Evolutionary conservation across 2,329 filamentous ascomycete species (phyloP).

Genomic region (Talaromyces sp.): DNA sequence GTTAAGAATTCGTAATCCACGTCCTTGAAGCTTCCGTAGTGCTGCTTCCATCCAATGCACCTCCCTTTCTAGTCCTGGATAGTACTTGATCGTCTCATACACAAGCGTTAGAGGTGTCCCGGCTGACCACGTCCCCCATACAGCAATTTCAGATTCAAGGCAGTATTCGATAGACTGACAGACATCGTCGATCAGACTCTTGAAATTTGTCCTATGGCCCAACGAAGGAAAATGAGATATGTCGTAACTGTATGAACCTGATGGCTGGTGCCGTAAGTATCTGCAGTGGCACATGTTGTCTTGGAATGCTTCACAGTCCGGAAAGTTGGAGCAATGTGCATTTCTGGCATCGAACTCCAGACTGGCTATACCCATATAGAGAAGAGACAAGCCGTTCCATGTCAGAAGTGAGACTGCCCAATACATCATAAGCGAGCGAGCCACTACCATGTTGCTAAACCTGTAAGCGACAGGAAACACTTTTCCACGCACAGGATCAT

Average conservation of each 20-base stretch:
- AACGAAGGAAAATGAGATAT: conserved; percentile 24
- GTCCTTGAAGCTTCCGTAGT: conserved; percentile 14
- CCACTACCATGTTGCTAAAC: conserved; percentile 28
- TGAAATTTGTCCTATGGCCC: conserved; percentile 26
- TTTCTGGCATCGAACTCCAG: conserved; percentile 17
- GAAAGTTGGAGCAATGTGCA: conserved; percentile 13
- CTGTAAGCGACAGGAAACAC: conserved; percentile 32
- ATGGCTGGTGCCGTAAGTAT: neutral
- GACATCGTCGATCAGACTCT: conserved; percentile 30
- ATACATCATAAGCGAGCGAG: conserved; percentile 30
- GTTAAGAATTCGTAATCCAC: conserved; percentile 16
- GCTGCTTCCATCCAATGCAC: conserved; percentile 18
- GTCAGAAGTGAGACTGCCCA: conserved; percentile 35
- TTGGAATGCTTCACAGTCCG: conserved; percentile 7
- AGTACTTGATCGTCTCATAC: conserved; percentile 16
- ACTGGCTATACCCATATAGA: conserved; percentile 28
- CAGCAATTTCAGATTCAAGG: conserved; percentile 24
- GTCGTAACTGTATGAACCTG: conserved; percentile 15
- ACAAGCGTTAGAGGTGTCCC: conserved; percentile 16
- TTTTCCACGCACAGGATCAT: conserved; percentile 16
- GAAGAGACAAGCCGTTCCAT: conserved; percentile 33
- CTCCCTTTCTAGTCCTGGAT: conserved; percentile 14
- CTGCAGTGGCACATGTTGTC: conserved; percentile 14
- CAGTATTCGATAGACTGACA: conserved; percentile 37
- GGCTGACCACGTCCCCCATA: conserved; percentile 17